Conservation (phyloP, 495 filamentous ascomycete genomes). For the Jackrogersella minutella region DNA sequence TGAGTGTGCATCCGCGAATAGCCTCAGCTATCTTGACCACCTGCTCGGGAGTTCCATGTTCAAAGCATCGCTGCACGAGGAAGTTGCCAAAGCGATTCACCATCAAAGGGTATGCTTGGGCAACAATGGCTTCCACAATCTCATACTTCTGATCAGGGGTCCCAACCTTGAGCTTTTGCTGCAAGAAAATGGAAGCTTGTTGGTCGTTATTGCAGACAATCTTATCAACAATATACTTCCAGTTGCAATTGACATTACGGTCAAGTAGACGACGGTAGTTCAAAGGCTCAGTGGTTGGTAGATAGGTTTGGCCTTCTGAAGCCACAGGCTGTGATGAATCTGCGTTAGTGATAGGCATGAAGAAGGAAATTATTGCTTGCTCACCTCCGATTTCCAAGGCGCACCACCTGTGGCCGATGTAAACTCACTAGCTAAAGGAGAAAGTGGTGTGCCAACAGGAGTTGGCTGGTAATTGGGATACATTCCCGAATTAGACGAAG, state of each 20-base stretch:
- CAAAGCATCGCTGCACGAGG: slow-evolving; percentile 96
- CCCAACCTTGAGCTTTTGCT: slow-evolving; percentile 98
- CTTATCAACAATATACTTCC: slow-evolving; percentile 99
- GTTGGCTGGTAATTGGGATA: slow-evolving; percentile 73
- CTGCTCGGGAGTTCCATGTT: slow-evolving; percentile 95
- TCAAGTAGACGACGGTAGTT: slow-evolving; percentile 97
- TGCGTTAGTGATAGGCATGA: slow-evolving; percentile 13
- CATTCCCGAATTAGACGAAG: slow-evolving; percentile 54
- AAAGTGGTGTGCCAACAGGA: slow-evolving; percentile 80
- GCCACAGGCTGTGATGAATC: slow-evolving; percentile 49
- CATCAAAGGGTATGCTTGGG: slow-evolving; percentile 95
- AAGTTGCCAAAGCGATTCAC: slow-evolving; percentile 99
- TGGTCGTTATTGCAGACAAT: slow-evolving; percentile 99
- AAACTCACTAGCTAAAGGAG: slow-evolving; percentile 86
- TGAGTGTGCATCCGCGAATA: slow-evolving; percentile 93
- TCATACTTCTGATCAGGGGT: slow-evolving; percentile 96
- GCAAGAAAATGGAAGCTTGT: slow-evolving; percentile 97
- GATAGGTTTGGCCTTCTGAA: slow-evolving; percentile 74
- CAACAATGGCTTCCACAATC: slow-evolving; percentile 95
- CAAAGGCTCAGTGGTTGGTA: slow-evolving; percentile 89
- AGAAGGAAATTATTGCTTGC: slow-evolving; percentile 17
- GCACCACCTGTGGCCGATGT: slow-evolving; percentile 52
- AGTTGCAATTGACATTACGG: slow-evolving; percentile 96
- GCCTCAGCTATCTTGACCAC: slow-evolving; percentile 93
- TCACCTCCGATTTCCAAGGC: slow-evolving; percentile 64